Conservation (phyloP, 495 filamentous ascomycete species). For the Zalerion maritima region DNA sequence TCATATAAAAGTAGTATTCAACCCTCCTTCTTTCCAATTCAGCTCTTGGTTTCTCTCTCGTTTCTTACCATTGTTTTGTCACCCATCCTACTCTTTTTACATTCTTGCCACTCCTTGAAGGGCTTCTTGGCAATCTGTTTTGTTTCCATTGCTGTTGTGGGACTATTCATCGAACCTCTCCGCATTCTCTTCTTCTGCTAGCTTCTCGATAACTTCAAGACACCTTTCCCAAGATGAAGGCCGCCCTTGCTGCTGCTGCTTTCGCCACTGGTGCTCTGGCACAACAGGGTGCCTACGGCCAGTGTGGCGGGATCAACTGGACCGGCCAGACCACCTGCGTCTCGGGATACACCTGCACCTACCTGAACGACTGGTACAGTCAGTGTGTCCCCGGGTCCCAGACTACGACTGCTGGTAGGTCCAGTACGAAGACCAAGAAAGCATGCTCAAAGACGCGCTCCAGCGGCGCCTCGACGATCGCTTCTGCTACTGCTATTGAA, state of each 20-base stretch:
- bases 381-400: constrained; percentile 20
- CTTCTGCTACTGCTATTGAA: neutral
- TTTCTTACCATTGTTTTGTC: too few relatives aligned
- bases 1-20: too few relatives aligned
- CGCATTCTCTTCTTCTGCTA: too few relatives aligned
- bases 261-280: constrained; percentile 13
- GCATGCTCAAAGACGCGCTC: too few relatives aligned
- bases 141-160: too few relatives aligned
- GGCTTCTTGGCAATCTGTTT: too few relatives aligned
- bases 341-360: constrained; percentile 24
- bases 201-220: too few relatives aligned
- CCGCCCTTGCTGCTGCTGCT: constrained; percentile 11
- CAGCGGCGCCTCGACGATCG: neutral
- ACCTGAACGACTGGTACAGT: constrained; percentile 28
- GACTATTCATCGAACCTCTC: too few relatives aligned
- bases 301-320: constrained; percentile 32
- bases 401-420: constrained; percentile 2
- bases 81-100: too few relatives aligned
- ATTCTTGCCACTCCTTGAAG: too few relatives aligned
- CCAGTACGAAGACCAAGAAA: constrained; percentile 10
- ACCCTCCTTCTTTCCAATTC: too few relatives aligned
- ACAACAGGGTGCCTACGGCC: constrained; percentile 17
- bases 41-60: too few relatives aligned
- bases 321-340: constrained; percentile 26
- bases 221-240: constrained; percentile 20